Conservation (phyloP, 768 basidiomycete genomes). For the Kwoniella newhampshirensis region DNA sequence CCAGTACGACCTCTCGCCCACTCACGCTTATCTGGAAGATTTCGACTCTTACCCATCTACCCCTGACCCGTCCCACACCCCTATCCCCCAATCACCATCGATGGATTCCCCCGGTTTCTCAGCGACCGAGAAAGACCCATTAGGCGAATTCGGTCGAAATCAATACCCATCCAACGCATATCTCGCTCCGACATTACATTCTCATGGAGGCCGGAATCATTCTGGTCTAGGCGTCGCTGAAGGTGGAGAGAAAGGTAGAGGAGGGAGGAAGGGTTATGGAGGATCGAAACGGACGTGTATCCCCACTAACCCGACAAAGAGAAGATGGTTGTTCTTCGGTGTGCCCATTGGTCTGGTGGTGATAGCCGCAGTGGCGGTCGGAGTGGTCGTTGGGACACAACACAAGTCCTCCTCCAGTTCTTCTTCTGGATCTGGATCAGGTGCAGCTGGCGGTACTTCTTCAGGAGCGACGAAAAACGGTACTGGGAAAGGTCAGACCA, state of each 20-base stretch:
- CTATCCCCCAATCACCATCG: constrained; percentile 15
- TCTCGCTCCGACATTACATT: constrained; percentile 25
- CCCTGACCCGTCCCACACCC: constrained; percentile 34
- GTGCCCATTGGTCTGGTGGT: constrained; percentile 37
- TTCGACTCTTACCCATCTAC: constrained; percentile 34
- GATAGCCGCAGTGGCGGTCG: constrained; percentile 40
- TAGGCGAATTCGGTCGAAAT: constrained; percentile 25
- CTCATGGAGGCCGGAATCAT: constrained; percentile 4
- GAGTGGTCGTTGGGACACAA: constrained; percentile 32
- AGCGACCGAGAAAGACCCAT: constrained; percentile 30
- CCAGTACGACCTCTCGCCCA: constrained; percentile 43
- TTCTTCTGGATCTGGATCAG: constrained; percentile 9
- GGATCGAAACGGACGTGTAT: constrained; percentile 21
- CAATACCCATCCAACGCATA: constrained; percentile 33
- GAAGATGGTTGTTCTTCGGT: constrained; percentile 40
- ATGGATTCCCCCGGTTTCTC: constrained; percentile 22
- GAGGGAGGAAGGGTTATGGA: neutral
- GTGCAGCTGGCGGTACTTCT: constrained; percentile 6
- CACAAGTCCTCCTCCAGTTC: constrained; percentile 13
- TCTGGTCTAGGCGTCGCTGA: neutral
- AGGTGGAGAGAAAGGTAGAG: neutral
- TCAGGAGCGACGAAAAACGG: neutral
- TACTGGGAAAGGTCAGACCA: constrained; percentile 6
- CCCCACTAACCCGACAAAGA: constrained; percentile 35
- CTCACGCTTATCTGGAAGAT: constrained; percentile 43